Base-by-base conservation (phyloP, 2,329 filamentous ascomycete species). In the Blastomyces silverae region DNA sequence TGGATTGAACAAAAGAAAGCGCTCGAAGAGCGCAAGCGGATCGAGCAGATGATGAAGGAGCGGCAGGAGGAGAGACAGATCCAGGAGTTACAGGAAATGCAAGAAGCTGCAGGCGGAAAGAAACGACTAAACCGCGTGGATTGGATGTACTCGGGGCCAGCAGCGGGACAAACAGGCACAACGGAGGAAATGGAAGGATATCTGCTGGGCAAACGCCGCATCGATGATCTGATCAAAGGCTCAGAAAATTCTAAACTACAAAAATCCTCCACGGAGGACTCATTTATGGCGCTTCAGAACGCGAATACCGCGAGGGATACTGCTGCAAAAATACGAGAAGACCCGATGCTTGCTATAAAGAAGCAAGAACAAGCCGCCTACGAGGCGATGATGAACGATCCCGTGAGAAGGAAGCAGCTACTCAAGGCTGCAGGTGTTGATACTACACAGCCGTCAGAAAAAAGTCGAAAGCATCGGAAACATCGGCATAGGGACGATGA, bases 121-220 rank as follows among this genome's bases (percentile, higher is more conserved):
- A 92, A 91, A 73, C 84, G 89, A 63, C 80, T 89, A 39, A 88
- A 93, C 71, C 87, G 92, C 46, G 93, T 99, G 34, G 94, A 97
- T 72, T 99, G 94, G 91, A 97, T 99, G 91, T 99, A 99, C 78
- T 87, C 89, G 71, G 93, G 93, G 0, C 92, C 94, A 8, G 89
- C 89, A 53, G 84, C 82, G 64, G 90, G 91, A 46, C 88, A 90
- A 72, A 81, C 82, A n/a, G 89, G 89, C 39, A 90, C 86, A 50
- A 86, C 79, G 0, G 93, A 97, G 76, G 94, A 97, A 78, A 92
- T 91, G 79, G 94, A 99, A 74, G 91, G 90, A 3, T 99, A 96
- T 75, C 79, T 99, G 0, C 82, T 99, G 17, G 94, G 94, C 62
- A 97, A 97, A 81, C 84, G 94, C 65, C 85, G 92, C 65, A 93